A percentile compares a stretch with the other conserved stretches of the same genome.
These are phyloP conservation scores for Ulota crispa DNA, from an alignment of 225 moss, liverwort and hornwort species.

Conservation along the genomic window DNA sequence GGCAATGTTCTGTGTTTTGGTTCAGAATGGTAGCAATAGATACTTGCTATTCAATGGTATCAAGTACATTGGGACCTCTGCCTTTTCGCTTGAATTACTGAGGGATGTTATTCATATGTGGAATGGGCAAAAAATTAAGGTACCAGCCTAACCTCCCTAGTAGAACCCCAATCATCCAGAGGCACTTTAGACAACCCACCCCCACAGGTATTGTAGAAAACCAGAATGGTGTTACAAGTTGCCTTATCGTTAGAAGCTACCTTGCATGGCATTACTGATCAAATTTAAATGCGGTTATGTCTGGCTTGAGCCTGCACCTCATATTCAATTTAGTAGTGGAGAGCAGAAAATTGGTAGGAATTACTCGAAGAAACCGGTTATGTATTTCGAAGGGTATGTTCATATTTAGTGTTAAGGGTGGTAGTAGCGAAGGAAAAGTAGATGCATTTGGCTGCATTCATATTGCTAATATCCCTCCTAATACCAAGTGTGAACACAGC, in stretches of 20 bases:
- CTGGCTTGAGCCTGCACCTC: neutral
- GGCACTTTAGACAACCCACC: neutral
- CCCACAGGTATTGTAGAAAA: neutral
- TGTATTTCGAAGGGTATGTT: no score
- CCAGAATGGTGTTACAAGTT: neutral
- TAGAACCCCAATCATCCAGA: neutral
- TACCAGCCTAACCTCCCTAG: neutral
- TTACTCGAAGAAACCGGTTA: neutral
- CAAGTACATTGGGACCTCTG: neutral
- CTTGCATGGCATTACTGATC: neutral
- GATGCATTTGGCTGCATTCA: no score
- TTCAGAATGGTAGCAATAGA: neutral
- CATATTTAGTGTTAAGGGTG: no score
- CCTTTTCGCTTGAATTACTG: neutral
- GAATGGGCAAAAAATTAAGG: neutral
- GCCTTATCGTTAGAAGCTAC: neutral
- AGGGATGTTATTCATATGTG: neutral
- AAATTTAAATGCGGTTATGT: neutral
- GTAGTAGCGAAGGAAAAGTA: no score
- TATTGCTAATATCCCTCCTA: no score
- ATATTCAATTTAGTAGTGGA: neutral
- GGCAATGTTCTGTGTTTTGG: neutral
- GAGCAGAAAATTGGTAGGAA: neutral
- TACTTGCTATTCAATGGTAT: neutral
- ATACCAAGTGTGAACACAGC: no score